Evolutionary conservation across 139 green algal genomes (phyloP).

Genomic region (Haematococcus sp.): DNA sequence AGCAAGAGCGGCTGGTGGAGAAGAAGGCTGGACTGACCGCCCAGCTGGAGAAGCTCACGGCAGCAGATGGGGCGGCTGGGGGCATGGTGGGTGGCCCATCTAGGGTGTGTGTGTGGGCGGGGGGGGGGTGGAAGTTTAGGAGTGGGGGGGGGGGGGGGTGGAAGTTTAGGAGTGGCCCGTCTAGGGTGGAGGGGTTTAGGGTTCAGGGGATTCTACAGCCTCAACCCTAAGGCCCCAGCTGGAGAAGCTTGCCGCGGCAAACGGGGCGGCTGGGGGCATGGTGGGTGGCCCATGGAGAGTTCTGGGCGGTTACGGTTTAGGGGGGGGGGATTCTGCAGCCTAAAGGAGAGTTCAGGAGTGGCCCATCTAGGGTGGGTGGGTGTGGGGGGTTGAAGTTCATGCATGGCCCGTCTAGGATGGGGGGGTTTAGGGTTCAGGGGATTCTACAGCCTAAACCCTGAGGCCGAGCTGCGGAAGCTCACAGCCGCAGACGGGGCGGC

Average conservation of each 20-base stretch:
- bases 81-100: neutral
- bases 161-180: too few species aligned
- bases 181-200: neutral
- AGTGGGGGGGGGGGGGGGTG: neutral
- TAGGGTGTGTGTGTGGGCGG: neutral
- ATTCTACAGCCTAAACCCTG: neutral
- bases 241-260: slow-evolving; percentile 35
- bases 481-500: slow-evolving; percentile 11
- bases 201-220: neutral
- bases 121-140: neutral
- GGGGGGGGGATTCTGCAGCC: neutral
- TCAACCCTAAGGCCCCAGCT: slow-evolving; percentile 20
- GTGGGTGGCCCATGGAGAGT: neutral
- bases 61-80: slow-evolving; percentile 1
- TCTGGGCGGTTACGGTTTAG: neutral
- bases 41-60: slow-evolving; percentile 45
- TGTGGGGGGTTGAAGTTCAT: neutral
- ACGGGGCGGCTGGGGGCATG: neutral
- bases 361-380: neutral
- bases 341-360: neutral
- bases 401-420: too few species aligned
- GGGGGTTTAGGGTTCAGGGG: neutral
- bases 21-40: slow-evolving; percentile 42
- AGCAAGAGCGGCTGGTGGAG: slow-evolving; percentile 42
- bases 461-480: slow-evolving; percentile 39